phyloP scores from a whole-genome alignment of 352 stramenopile species.

The Lagenidium sp. region DNA sequence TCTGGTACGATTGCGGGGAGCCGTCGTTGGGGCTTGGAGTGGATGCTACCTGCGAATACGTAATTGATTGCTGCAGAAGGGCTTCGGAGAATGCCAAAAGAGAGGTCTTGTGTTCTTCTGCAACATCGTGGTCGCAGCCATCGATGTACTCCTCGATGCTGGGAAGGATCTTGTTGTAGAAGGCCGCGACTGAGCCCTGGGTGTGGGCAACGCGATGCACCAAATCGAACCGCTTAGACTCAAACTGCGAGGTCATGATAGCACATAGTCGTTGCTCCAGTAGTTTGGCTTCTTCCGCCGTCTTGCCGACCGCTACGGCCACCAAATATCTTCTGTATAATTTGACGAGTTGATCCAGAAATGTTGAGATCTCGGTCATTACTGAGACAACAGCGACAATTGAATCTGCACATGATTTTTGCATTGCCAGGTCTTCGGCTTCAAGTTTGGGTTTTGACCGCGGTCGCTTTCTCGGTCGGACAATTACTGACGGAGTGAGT shows the following conservation, averaged over 20 bases:
- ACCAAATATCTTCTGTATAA: conserved; percentile 31
- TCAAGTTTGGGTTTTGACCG: conserved; percentile 7
- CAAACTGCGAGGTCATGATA: conserved; percentile 16
- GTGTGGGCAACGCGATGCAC: background rate
- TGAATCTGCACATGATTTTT: background rate
- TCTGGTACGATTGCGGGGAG: no score
- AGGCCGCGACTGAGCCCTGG: background rate
- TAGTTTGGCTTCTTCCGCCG: conserved; percentile 69
- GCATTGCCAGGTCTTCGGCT: background rate
- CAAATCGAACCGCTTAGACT: background rate
- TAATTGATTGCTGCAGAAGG: no score
- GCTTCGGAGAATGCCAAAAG: no score
- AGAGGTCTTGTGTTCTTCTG: no score
- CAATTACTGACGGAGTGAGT: conserved; percentile 11
- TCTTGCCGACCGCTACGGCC: conserved; percentile 31
- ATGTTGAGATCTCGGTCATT: conserved; percentile 5
- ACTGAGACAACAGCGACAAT: background rate
- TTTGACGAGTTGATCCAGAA: conserved; percentile 41
- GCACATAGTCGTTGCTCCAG: conserved; percentile 43
- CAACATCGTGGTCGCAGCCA: background rate
- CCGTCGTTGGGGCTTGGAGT: no score
- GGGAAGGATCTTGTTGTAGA: background rate
- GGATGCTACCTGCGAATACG: no score
- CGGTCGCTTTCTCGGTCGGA: conserved; percentile 3
- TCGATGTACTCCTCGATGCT: background rate